These are phyloP conservation scores for Rhizodiscina lignyota DNA, from an alignment of 495 filamentous ascomycete species.

Conservation along the genomic window DNA sequence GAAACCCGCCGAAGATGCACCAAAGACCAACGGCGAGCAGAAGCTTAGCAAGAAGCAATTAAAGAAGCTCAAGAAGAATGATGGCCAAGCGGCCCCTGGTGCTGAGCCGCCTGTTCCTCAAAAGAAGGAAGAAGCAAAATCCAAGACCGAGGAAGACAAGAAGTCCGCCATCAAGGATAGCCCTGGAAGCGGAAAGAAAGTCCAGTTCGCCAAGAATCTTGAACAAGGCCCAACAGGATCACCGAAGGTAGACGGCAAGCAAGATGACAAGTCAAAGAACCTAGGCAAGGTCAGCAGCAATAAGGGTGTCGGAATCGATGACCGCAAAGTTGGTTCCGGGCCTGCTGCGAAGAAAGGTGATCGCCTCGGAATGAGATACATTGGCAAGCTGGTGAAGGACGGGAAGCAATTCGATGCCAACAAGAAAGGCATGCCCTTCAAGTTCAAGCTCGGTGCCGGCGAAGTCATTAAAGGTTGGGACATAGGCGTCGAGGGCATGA, in stretches of 20 bases:
- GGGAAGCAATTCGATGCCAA: slow-evolving; percentile 95
- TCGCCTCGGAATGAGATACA: slow-evolving; percentile 84
- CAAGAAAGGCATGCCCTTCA: slow-evolving; percentile 94
- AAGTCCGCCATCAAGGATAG: slow-evolving; percentile 33
- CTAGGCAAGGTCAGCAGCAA: slow-evolving; percentile 53
- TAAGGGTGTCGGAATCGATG: slow-evolving; percentile 79
- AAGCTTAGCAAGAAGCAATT: slow-evolving; percentile 86
- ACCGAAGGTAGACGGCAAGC: slow-evolving; percentile 20
- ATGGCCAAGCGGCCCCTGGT: slow-evolving; percentile 55
- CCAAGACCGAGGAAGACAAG: slow-evolving; percentile 36
- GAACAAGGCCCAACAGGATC: slow-evolving; percentile 72
- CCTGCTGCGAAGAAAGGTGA: slow-evolving; percentile 69
- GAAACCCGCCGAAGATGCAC: slow-evolving; percentile 26
- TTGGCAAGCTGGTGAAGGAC: slow-evolving; percentile 73
- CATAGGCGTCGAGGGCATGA: slow-evolving; percentile 81
- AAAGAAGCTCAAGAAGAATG: slow-evolving; percentile 98
- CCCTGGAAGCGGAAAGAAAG: slow-evolving; percentile 65
- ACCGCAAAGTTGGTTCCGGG: slow-evolving; percentile 81
- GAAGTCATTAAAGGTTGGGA: slow-evolving; percentile 99
- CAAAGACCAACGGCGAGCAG: too few relatives aligned
- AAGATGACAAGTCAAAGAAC: slow-evolving; percentile 31
- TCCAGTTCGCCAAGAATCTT: slow-evolving; percentile 96
- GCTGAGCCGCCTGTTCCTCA: slow-evolving; percentile 37
- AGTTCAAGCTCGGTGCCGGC: slow-evolving; percentile 80
- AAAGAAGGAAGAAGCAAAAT: slow-evolving; percentile 25